These are phyloP conservation scores for Porcisia hertigi DNA, from an alignment of 208 protist species.

Conservation along the genomic window DNA sequence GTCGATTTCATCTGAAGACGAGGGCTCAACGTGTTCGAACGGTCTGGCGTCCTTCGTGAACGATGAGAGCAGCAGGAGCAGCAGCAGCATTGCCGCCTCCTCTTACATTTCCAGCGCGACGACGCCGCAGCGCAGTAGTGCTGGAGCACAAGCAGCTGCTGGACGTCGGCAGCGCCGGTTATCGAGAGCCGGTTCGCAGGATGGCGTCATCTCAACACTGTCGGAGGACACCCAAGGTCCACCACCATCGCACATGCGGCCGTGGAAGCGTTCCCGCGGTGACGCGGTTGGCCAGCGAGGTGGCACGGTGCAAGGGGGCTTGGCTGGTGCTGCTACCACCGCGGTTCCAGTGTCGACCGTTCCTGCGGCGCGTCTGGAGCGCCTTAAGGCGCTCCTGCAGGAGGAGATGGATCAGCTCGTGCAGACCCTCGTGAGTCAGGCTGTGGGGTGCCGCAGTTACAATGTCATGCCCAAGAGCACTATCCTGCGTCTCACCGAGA, in stretches of 20 bases:
- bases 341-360: slow-evolving; percentile 31
- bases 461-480: slow-evolving; percentile 88
- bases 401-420: slow-evolving; percentile 71
- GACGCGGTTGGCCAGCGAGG: slow-evolving; percentile 4
- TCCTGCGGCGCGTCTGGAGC: slow-evolving; percentile 47
- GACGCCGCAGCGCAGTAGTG: slow-evolving; percentile 14
- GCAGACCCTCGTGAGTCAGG: slow-evolving; percentile 68
- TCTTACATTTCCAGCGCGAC: slow-evolving; percentile 10
- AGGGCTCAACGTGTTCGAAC: slow-evolving; percentile 7
- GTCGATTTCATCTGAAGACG: slow-evolving; percentile 7
- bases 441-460: slow-evolving; percentile 76
- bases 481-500: slow-evolving; percentile 73
- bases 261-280: slow-evolving; percentile 26
- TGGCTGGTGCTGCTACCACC: background rate
- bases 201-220: background rate
- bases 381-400: slow-evolving; percentile 55
- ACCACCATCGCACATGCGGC: background rate
- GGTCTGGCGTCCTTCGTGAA: slow-evolving; percentile 29
- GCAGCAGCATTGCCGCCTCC: slow-evolving; percentile 13
- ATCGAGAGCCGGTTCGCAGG: background rate
- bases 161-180: background rate
- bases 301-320: background rate
- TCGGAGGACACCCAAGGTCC: background rate
- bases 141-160: background rate
- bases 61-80: slow-evolving; percentile 16